Evolutionary conservation across 495 filamentous ascomycete genomes (phyloP).

Genomic region (Aspergillus bridgeri): DNA sequence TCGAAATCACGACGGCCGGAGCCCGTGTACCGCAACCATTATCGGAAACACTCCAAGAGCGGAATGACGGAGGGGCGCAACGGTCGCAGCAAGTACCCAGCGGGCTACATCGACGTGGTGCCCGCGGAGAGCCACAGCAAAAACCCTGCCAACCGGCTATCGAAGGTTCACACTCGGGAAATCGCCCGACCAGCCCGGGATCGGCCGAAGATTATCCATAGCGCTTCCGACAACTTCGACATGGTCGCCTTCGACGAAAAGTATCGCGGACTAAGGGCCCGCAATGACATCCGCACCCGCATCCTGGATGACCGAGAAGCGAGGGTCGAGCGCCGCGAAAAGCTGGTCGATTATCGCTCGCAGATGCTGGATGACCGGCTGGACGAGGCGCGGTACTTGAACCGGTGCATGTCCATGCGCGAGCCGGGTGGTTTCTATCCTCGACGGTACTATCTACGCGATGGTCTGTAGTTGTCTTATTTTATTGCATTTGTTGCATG

Average conservation of each 20-base stretch:
- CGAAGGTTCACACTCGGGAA: constrained; percentile 3
- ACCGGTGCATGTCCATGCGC: constrained; percentile 14
- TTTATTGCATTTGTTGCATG: not conserved
- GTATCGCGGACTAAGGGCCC: constrained; percentile 9
- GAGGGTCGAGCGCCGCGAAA: constrained; percentile 25
- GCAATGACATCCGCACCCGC: constrained; percentile 28
- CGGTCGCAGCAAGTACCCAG: constrained; percentile 7
- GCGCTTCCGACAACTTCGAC: constrained; percentile 14
- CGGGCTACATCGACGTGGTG: constrained; percentile 13
- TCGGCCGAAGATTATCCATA: constrained; percentile 21
- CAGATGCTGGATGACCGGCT: constrained; percentile 24
- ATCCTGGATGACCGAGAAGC: constrained; percentile 31
- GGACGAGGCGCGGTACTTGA: constrained; percentile 18
- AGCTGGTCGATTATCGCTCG: constrained; percentile 17
- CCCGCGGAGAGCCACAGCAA: constrained; percentile 15
- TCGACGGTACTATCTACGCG: constrained; percentile 14
- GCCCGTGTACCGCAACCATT: constrained; percentile 15
- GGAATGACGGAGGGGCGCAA: not conserved
- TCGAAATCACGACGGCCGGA: constrained; percentile 6
- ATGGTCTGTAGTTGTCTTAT: not conserved
- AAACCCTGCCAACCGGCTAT: not conserved
- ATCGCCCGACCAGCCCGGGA: constrained; percentile 10
- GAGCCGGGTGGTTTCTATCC: constrained; percentile 16
- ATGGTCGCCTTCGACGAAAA: constrained; percentile 19
- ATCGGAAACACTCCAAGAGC: constrained; percentile 14